A percentile compares a stretch with the other conserved stretches of the same genome.
Conservation (phyloP, 163 green algal species). For the Volvox carteri region DNA sequence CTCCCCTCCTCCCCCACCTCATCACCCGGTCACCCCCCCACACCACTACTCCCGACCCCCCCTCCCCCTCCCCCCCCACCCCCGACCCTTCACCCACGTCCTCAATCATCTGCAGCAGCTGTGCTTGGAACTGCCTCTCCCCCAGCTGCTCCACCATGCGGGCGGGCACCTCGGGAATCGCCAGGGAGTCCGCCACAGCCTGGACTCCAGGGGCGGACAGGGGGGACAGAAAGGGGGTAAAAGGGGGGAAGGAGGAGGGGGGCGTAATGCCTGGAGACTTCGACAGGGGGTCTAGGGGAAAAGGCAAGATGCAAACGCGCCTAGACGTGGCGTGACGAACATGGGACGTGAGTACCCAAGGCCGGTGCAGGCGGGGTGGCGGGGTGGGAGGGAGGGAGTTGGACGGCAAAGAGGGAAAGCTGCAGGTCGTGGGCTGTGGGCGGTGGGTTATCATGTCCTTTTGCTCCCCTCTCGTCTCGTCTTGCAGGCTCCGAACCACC, state of each 20-base stretch:
- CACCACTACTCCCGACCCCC: background rate
- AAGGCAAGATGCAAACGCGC: no score
- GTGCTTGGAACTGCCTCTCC: conserved; percentile 55
- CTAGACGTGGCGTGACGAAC: no score
- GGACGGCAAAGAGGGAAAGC: no score
- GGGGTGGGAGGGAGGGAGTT: no score
- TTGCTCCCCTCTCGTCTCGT: no score
- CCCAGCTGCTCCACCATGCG: conserved; percentile 61
- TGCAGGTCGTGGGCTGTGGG: no score
- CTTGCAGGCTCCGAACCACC: no score
- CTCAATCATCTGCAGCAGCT: conserved; percentile 64
- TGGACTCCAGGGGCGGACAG: conserved; percentile 1
- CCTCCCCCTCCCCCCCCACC: background rate
- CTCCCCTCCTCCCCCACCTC: background rate
- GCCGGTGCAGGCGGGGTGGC: no score
- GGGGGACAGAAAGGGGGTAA: background rate
- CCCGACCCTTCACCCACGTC: conserved; percentile 47
- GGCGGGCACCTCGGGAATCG: conserved; percentile 54
- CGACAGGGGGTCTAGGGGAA: no score
- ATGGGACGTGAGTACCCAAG: no score
- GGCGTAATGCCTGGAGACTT: no score
- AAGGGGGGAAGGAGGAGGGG: background rate
- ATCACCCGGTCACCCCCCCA: background rate
- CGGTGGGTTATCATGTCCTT: no score
- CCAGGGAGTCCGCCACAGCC: conserved; percentile 49